Percentiles rank a stretch among this genome's conserved stretches.
Conservation (phyloP, 176 grass and related monocot genomes). For the Lolium perenne region DNA sequence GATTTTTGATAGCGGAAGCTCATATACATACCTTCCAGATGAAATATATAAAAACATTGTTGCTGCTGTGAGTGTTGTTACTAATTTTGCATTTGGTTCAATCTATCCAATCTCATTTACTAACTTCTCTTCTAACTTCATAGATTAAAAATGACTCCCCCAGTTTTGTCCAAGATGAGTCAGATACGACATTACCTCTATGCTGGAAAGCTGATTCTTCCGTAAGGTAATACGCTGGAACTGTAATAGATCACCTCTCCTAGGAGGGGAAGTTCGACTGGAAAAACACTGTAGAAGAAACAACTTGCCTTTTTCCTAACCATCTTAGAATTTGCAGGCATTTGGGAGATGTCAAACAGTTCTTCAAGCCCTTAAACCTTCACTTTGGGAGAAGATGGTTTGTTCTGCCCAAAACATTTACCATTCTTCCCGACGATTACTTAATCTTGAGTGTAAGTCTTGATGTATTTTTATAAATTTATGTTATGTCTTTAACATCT, state of each 20-base stretch:
- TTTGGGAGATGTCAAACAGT: constrained; percentile 77
- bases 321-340: constrained; percentile 56
- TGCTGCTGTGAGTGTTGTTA: constrained; percentile 63
- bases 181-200: constrained; percentile 82
- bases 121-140: constrained; percentile 39
- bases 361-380: constrained; percentile 87
- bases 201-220: constrained; percentile 85
- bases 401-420: constrained; percentile 73
- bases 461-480: constrained; percentile 12
- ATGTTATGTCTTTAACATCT: background rate
- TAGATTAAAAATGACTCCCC: constrained; percentile 61
- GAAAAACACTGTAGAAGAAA: constrained; percentile 10
- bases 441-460: constrained; percentile 78
- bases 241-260: constrained; percentile 17
- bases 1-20: constrained; percentile 96
- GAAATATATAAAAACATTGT: constrained; percentile 80
- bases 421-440: constrained; percentile 94
- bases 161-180: constrained; percentile 77
- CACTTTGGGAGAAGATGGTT: constrained; percentile 91
- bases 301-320: constrained; percentile 22
- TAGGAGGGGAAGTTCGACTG: background rate
- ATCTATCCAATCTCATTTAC: constrained; percentile 30
- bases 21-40: constrained; percentile 92
- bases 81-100: constrained; percentile 7
- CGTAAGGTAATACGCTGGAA: constrained; percentile 63